Evolutionary conservation across 108 stramenopile species (phyloP).

Genomic region (Nitzschia sp.): DNA sequence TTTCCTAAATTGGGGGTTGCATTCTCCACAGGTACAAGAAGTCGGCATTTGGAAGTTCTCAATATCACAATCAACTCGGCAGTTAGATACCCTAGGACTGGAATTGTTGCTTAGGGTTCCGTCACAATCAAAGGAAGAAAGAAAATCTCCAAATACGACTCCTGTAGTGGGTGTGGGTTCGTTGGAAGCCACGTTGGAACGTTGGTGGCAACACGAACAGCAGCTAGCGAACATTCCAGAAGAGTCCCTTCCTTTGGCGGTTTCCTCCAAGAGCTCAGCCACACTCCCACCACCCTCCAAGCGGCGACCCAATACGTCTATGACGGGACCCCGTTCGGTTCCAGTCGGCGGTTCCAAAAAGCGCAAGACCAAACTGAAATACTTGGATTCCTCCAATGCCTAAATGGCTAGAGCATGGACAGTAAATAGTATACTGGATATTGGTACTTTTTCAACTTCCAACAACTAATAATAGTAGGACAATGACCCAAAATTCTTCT

Average conservation of each 20-base stretch:
- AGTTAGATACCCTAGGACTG: conserved; percentile 1
- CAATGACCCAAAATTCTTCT: no score
- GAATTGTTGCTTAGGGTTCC: background rate
- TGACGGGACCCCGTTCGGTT: background rate
- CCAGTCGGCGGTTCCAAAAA: background rate
- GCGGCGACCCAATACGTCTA: background rate
- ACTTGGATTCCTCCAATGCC: background rate
- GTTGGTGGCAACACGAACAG: no score
- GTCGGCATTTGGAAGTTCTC: background rate
- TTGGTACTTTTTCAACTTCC: background rate
- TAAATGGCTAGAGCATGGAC: background rate
- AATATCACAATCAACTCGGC: background rate
- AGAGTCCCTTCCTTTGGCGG: background rate
- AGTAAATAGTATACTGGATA: background rate
- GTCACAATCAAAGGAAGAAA: no score
- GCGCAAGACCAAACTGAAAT: background rate
- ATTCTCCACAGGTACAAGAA: background rate
- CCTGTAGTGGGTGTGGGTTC: no score
- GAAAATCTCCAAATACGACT: no score
- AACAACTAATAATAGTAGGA: background rate
- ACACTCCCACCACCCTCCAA: background rate
- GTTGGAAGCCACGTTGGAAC: no score
- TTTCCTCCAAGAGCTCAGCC: background rate
- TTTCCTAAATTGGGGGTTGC: background rate
- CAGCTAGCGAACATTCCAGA: background rate